Percentiles rank a stretch among this genome's conserved stretches.
These are phyloP conservation scores for Plasmodium reichenowi DNA, from an alignment of 169 alveolate genomes.

Conservation along the genomic window DNA sequence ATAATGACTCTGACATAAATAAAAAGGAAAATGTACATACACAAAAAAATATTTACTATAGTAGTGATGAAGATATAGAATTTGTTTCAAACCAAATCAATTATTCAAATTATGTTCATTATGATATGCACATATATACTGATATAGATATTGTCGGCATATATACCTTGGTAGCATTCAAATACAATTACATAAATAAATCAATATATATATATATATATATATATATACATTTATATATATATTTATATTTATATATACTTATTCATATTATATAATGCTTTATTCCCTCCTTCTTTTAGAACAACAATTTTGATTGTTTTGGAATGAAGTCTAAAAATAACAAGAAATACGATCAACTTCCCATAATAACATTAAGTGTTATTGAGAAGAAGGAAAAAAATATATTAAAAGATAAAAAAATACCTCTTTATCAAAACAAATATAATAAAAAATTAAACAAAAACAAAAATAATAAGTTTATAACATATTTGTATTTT, in stretches of 20 bases:
- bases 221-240: background rate
- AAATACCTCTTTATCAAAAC: slow-evolving; percentile 68
- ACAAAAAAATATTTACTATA: slow-evolving; percentile 49
- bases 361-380: slow-evolving; percentile 49
- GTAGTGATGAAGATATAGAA: slow-evolving; percentile 54
- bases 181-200: background rate
- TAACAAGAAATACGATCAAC: slow-evolving; percentile 56
- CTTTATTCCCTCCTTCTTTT: background rate
- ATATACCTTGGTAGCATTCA: slow-evolving; percentile 26
- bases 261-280: background rate
- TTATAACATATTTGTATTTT: slow-evolving; percentile 66
- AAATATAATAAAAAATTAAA: slow-evolving; percentile 48
- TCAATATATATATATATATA: slow-evolving; percentile 4
- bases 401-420: slow-evolving; percentile 59
- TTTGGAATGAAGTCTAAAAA: slow-evolving; percentile 50
- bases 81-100: slow-evolving; percentile 20
- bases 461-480: slow-evolving; percentile 56
- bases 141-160: slow-evolving; percentile 28
- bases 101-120: slow-evolving; percentile 45
- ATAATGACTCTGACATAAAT: slow-evolving; percentile 12
- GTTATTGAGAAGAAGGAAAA: slow-evolving; percentile 48
- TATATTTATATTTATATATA: too few relatives aligned
- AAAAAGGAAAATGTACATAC: slow-evolving; percentile 22
- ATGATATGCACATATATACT: slow-evolving; percentile 19
- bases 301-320: slow-evolving; percentile 72